These are phyloP conservation scores for Pseudoturritis turrita DNA, from an alignment of 345 rosid genomes.

Conservation along the genomic window DNA sequence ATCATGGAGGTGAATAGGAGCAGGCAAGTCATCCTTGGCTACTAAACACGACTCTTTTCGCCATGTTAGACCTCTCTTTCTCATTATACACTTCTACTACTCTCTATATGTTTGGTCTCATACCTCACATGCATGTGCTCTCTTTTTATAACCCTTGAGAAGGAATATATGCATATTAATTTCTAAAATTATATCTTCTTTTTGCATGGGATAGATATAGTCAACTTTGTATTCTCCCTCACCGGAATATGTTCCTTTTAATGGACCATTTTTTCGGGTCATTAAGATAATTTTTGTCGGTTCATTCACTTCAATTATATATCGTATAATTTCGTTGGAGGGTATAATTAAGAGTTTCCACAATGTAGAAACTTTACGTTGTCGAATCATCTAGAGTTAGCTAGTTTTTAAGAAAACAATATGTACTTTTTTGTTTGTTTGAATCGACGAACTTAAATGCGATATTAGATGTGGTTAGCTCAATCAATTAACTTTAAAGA, in stretches of 20 bases:
- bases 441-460: not conserved
- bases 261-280: slow-evolving; percentile 14
- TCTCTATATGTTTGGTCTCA: not conserved
- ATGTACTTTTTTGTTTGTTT: not conserved
- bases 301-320: not conserved
- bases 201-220: slow-evolving; percentile 20
- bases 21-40: slow-evolving; percentile 40
- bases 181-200: slow-evolving; percentile 3
- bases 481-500: too few species aligned
- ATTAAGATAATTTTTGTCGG: not conserved
- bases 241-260: slow-evolving; percentile 19
- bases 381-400: not conserved
- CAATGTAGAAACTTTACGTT: not conserved
- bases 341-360: not conserved
- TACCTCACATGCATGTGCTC: slow-evolving; percentile 2
- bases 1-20: slow-evolving; percentile 24
- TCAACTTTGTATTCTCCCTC: slow-evolving; percentile 19
- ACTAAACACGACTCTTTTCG: slow-evolving; percentile 27
- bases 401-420: not conserved
- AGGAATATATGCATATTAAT: slow-evolving; percentile 24
- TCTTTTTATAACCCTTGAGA: slow-evolving; percentile 20
- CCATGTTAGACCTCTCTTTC: slow-evolving; percentile 25
- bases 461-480: not conserved
- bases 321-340: not conserved
- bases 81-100: slow-evolving; percentile 1